Base-by-base conservation (phyloP, 305 asterid genomes). In the Lippia alba region DNA sequence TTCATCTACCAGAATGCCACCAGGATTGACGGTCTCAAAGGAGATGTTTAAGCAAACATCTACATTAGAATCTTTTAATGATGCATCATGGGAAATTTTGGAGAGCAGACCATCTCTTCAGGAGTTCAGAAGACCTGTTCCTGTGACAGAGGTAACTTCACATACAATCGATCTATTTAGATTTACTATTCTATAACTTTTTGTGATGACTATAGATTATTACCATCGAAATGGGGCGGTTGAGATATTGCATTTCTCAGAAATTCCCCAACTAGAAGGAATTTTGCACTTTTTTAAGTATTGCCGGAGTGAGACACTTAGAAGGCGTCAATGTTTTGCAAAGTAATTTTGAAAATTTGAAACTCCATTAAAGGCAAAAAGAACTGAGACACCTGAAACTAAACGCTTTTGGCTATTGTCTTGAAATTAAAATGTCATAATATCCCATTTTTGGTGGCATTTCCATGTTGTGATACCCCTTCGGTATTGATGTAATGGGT, bases 41-140 rank as follows among this genome's bases (percentile, higher is more conserved):
- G 88, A 84, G 30, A 76, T 80, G 71, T 85, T 86, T 77, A 82
- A 86, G 81, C 78, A 91, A 51, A 84, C 74, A 53, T 75, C 89
- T 75, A 61, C 78, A 65, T 67, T 87, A 62, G 88, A 77, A 65
- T 33, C 87, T 67, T 81, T 80, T 59, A 54, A 68, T 64, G 85
- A 77, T 68, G 65, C 78, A 67, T 73, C 74, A 19, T 81, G 84
- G 83, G 88, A 64, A 70, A 66, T 77, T 51, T 82, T 88, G 56
- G 83, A 80, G 54, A 82, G 75, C 57, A 46, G 80, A 70, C 39
- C 75, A 18, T 78, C 96, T 64, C 66, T 77, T 75, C 65, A 78
- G 41, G 90, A 79, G 80, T 74, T 81, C 30, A 79, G 81, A 62
- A 77, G 69, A 66, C 76, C 83, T 45, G 70, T 81, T 79, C 59